Evolutionary conservation across 345 rosid genomes (phyloP).

Genomic region (Lagerstroemia speciosa): DNA sequence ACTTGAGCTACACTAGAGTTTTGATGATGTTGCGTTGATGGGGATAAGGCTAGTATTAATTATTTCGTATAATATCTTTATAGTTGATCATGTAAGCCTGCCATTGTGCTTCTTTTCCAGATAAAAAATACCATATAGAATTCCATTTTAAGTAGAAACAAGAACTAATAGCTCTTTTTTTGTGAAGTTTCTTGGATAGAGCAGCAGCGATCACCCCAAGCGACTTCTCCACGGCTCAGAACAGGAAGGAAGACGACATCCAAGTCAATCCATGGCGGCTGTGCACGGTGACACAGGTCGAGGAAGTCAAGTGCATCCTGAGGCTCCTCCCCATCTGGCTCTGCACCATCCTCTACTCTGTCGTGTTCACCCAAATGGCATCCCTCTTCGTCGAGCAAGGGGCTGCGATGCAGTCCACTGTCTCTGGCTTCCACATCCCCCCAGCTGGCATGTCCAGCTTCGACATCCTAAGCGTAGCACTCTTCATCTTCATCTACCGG

Average conservation of each 20-base stretch:
- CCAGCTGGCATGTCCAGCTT: conserved; percentile 99
- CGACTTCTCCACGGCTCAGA: conserved; percentile 31
- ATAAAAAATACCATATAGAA: no score
- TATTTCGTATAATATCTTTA: no score
- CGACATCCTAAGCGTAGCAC: conserved; percentile 83
- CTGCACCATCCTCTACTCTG: conserved; percentile 92
- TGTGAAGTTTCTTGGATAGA: conserved; percentile 72
- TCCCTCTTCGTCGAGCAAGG: conserved; percentile 99
- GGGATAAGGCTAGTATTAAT: no score
- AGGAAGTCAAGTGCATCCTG: conserved; percentile 94
- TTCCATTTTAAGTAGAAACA: no score
- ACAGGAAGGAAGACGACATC: conserved; percentile 37
- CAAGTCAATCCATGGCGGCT: conserved; percentile 52
- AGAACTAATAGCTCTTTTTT: conserved; percentile 3
- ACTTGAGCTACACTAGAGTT: no score
- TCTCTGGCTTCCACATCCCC: conserved; percentile 70
- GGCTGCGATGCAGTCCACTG: conserved; percentile 80
- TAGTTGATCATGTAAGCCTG: no score
- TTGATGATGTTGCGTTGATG: no score
- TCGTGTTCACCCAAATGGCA: conserved; percentile 98
- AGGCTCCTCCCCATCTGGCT: conserved; percentile 95
- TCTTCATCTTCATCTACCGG: conserved; percentile 80
- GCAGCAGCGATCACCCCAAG: conserved; percentile 69
- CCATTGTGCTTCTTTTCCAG: no score
- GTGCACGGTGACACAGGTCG: conserved; percentile 90